Percentiles rank a stretch among this genome's conserved stretches.
These are phyloP conservation scores for Xerocomellus dryophilus DNA, from an alignment of 768 basidiomycete genomes.

Conservation along the genomic window DNA sequence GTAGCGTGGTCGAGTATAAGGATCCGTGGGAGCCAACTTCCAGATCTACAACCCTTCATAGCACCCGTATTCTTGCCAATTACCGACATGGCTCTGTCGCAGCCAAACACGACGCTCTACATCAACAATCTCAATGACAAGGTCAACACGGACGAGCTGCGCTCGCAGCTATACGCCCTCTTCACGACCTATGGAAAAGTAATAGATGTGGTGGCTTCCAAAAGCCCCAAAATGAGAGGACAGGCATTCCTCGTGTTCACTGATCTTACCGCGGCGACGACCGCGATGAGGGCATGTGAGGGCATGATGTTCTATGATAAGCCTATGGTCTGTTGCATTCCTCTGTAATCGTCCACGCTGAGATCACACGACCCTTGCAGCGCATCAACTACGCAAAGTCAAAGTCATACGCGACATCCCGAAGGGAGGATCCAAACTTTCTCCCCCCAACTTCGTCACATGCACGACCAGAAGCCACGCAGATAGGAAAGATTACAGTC, in stretches of 20 bases:
- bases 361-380: slow-evolving; percentile 40
- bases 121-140: slow-evolving; percentile 92
- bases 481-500: slow-evolving; percentile 38
- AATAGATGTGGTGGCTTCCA: slow-evolving; percentile 89
- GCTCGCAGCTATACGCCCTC: slow-evolving; percentile 75
- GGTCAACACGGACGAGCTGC: slow-evolving; percentile 87
- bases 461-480: slow-evolving; percentile 45
- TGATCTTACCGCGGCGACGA: slow-evolving; percentile 86
- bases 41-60: slow-evolving; percentile 4
- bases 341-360: slow-evolving; percentile 1
- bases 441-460: slow-evolving; percentile 68
- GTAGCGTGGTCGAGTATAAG: no score
- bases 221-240: slow-evolving; percentile 81
- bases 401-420: slow-evolving; percentile 82
- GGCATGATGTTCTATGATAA: slow-evolving; percentile 94
- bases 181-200: slow-evolving; percentile 94
- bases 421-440: slow-evolving; percentile 77
- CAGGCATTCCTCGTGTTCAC: slow-evolving; percentile 96
- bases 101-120: slow-evolving; percentile 87
- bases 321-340: slow-evolving; percentile 63
- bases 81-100: slow-evolving; percentile 44
- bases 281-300: slow-evolving; percentile 89
- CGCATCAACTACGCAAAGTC: slow-evolving; percentile 88
- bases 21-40: slow-evolving; percentile 25
- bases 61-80: background rate